Base-by-base conservation (phyloP, 805 yeast species). In the Lachancea thermotolerans region DNA sequence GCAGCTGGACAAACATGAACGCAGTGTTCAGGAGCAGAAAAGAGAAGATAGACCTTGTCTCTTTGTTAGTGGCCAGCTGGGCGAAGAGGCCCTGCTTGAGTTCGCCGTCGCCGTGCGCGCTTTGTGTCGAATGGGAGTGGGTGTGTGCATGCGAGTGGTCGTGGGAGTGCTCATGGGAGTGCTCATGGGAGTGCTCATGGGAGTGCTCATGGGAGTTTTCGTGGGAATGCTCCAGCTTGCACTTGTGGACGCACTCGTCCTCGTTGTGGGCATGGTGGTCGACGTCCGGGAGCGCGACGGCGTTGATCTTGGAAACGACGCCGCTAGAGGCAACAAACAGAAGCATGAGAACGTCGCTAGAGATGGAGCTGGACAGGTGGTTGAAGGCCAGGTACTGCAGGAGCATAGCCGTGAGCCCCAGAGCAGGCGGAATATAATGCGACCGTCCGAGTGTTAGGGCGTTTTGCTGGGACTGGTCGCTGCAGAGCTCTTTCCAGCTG, bases 1-100 rank as follows among this genome's bases (percentile, higher is more conserved):
- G 67, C 52, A 93, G 72, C 67, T 93, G 99, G 35, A 93, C 81
- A 57, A 93, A 79, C 99, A 93, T 93, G 67, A 93, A 93, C 2
- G 93, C 77, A 10, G 95, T 79, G 65, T 93, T 93, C 49, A 93
- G 72, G 51, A 91, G 64, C 39, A 93, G 67, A 57, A 91, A 93
- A 46, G 87, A 82, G 65, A 93, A 90, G 28, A 93, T 93, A 10
- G 95, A 88, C 49, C 85, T 73, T 0, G 97, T 89, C 51, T 89
- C 96, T 40, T 73, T 70, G 46, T 83, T 72, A 33, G 60, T 55
- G 34, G 73, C 67, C 37, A 74, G 53, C 49, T 72, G 72, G 21
- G 49, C 47, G 33, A 66, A 50, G 6, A 48, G 32, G 25, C 46
- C 42, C 5, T 15, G 21, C 25, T 14, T 11, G 10, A 57, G 49